Conservation (phyloP, 164 flowering plant genomes). For the Liriodendron chinense region DNA sequence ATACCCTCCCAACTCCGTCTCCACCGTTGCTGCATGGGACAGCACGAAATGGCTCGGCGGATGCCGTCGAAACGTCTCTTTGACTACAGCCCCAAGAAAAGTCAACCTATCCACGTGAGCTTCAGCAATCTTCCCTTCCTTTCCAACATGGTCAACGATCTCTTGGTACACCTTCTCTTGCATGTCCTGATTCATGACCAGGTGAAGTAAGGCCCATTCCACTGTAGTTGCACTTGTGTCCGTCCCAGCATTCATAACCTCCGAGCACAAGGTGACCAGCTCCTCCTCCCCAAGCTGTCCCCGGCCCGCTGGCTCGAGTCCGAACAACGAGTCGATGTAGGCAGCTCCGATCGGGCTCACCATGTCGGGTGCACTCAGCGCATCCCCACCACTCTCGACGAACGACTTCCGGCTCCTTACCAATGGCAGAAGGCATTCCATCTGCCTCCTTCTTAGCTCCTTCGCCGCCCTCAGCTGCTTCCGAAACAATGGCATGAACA, state of each 20-base stretch:
- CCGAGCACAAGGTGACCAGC: constrained; percentile 73
- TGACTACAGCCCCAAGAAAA: constrained; percentile 66
- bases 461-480: constrained; percentile 51
- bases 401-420: constrained; percentile 46
- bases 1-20: constrained; percentile 74
- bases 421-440: constrained; percentile 64
- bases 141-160: constrained; percentile 52
- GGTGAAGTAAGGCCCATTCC: constrained; percentile 78
- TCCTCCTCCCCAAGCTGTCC: constrained; percentile 63
- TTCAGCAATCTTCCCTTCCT: constrained; percentile 43
- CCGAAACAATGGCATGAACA: constrained; percentile 59
- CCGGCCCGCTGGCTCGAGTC: constrained; percentile 41
- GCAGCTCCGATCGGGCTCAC: constrained; percentile 77
- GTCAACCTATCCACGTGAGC: constrained; percentile 60
- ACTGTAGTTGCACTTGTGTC: constrained; percentile 79
- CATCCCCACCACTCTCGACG: constrained; percentile 35
- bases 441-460: constrained; percentile 54
- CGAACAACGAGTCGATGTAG: constrained; percentile 70
- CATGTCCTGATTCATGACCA: constrained; percentile 60
- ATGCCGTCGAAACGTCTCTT: constrained; percentile 81
- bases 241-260: constrained; percentile 80
- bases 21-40: constrained; percentile 63
- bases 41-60: constrained; percentile 86
- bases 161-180: constrained; percentile 66
- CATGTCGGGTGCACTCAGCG: constrained; percentile 37